These are phyloP conservation scores for Chalara sp. DNA, from an alignment of 2,329 filamentous ascomycete species.

Conservation along the genomic window DNA sequence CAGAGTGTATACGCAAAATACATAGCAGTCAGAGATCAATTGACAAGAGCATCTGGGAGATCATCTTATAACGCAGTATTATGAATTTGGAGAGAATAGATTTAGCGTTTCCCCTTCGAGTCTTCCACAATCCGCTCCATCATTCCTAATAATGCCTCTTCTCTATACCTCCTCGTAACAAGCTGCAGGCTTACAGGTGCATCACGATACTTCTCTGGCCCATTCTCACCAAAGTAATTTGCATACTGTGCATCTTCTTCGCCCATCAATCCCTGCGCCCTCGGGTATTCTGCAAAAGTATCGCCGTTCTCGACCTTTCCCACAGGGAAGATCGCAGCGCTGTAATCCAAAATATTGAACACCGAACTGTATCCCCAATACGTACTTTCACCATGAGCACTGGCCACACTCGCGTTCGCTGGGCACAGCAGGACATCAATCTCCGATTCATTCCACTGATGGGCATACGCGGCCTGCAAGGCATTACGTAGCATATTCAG, in stretches of 20 bases:
- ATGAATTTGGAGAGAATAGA: no score
- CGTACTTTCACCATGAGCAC: conserved; percentile 3
- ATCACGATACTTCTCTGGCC: not conserved
- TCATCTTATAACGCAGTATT: no score
- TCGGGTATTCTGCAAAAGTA: not conserved
- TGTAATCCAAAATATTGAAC: conserved; percentile 11
- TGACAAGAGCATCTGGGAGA: no score
- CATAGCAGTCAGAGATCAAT: no score
- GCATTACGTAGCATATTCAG: conserved; percentile 26
- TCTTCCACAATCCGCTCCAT: not conserved
- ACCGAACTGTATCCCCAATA: conserved; percentile 12
- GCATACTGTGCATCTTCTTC: not conserved
- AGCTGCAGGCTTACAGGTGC: not conserved
- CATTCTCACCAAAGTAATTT: not conserved
- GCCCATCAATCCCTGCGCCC: not conserved
- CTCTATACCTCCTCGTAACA: not conserved
- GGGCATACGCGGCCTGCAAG: conserved; percentile 11
- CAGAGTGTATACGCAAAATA: no score
- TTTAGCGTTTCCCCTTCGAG: not conserved
- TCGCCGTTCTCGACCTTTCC: not conserved
- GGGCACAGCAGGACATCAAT: conserved; percentile 9
- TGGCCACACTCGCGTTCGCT: conserved; percentile 2
- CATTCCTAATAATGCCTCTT: not conserved
- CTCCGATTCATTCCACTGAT: conserved; percentile 15
- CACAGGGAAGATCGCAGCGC: not conserved